phyloP scores from a whole-genome alignment of 2,329 filamentous ascomycete species.

The Alternaria postmessia region DNA sequence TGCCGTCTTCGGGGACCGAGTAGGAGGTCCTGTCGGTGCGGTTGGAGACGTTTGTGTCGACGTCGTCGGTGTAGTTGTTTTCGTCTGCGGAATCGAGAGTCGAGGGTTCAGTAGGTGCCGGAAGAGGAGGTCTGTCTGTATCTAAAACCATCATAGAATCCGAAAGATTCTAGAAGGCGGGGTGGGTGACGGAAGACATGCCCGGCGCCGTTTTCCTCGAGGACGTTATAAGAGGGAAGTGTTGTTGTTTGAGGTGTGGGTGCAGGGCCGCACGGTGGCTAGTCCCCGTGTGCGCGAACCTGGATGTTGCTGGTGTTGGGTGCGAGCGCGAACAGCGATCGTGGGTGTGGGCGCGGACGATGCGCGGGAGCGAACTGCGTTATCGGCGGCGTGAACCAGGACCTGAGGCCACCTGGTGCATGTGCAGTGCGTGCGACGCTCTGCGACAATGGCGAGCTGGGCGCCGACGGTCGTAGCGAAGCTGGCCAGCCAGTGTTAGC shows the following conservation, averaged over 20 bases:
- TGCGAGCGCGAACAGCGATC: slow-evolving; percentile 12
- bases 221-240: slow-evolving; percentile 11
- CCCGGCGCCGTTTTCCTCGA: slow-evolving; percentile 28
- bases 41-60: slow-evolving; percentile 73
- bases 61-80: slow-evolving; percentile 57
- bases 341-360: slow-evolving; percentile 10
- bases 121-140: slow-evolving; percentile 68
- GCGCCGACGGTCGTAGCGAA: slow-evolving; percentile 21
- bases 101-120: slow-evolving; percentile 80
- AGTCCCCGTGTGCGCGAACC: slow-evolving; percentile 37
- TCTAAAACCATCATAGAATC: slow-evolving; percentile 56
- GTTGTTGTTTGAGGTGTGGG: slow-evolving; percentile 12
- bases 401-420: neutral
- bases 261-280: slow-evolving; percentile 30
- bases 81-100: slow-evolving; percentile 66
- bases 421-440: slow-evolving; percentile 15
- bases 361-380: slow-evolving; percentile 2
- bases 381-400: neutral
- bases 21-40: slow-evolving; percentile 76
- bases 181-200: slow-evolving; percentile 41
- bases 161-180: slow-evolving; percentile 41
- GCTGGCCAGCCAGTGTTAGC: slow-evolving; percentile 22
- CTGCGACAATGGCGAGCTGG: slow-evolving; percentile 24
- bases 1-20: slow-evolving; percentile 85
- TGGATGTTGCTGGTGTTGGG: slow-evolving; percentile 18